phyloP scores from a whole-genome alignment of 2,329 filamentous ascomycete species.

The Ceratocystis cubensis region DNA sequence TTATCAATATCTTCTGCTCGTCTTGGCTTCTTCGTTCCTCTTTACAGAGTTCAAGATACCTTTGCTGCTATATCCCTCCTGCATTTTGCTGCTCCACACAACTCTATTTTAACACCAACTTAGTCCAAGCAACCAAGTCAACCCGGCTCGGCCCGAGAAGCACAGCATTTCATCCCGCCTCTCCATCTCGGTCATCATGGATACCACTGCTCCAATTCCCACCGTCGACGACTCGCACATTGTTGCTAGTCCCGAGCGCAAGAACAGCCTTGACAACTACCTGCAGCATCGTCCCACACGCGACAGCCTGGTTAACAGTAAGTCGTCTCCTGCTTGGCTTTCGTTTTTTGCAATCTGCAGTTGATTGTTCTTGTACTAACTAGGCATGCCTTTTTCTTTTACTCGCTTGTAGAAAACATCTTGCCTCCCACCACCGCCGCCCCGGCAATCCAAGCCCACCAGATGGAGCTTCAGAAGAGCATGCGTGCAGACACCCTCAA shows the following conservation, averaged over 20 bases:
- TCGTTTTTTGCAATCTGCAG: background rate
- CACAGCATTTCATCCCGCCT: background rate
- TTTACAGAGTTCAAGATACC: background rate
- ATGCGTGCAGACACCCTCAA: slow-evolving; percentile 82
- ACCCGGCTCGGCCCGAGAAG: background rate
- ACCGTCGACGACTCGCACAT: slow-evolving; percentile 46
- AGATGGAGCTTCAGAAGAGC: slow-evolving; percentile 72
- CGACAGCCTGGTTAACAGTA: slow-evolving; percentile 56
- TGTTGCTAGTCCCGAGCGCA: slow-evolving; percentile 41
- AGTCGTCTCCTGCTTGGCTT: background rate
- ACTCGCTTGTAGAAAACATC: slow-evolving; percentile 56
- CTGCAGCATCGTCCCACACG: slow-evolving; percentile 61
- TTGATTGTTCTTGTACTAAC: background rate
- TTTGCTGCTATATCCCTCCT: background rate
- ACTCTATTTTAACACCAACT: background rate
- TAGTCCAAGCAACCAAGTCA: background rate
- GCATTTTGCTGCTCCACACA: background rate
- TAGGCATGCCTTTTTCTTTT: background rate
- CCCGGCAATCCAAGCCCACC: slow-evolving; percentile 64
- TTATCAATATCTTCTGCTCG: background rate
- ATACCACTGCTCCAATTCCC: background rate
- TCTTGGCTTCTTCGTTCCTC: background rate
- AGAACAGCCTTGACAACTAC: slow-evolving; percentile 61
- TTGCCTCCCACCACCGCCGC: slow-evolving; percentile 67
- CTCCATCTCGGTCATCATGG: background rate